These are phyloP conservation scores for Trichosanthes cucumerina DNA, from an alignment of 306 rosid species.

Conservation along the genomic window DNA sequence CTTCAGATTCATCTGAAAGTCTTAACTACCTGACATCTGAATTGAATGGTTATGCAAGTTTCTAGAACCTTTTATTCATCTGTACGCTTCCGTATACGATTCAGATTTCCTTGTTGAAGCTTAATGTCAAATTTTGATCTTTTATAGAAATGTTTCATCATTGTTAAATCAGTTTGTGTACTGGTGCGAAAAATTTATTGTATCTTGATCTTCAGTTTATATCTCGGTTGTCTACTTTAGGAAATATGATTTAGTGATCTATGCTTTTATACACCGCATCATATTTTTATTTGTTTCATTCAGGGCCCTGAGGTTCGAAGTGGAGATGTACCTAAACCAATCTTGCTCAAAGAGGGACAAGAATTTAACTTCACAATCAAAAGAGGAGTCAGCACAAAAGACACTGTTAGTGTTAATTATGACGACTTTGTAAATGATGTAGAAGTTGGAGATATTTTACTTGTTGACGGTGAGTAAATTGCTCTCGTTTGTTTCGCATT, in stretches of 20 bases:
- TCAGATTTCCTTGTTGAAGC: background rate
- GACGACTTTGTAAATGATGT: slow-evolving; percentile 88
- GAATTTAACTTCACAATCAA: slow-evolving; percentile 73
- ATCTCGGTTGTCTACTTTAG: background rate
- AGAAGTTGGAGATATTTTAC: slow-evolving; percentile 70
- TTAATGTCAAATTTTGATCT: background rate
- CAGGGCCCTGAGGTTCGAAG: slow-evolving; percentile 99
- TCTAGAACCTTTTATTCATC: background rate
- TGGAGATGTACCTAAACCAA: slow-evolving; percentile 73
- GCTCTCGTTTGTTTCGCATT: background rate
- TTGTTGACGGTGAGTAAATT: slow-evolving; percentile 66
- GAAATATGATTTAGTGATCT: background rate
- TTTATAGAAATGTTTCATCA: background rate
- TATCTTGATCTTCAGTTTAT: background rate
- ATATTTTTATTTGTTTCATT: slow-evolving; percentile 11
- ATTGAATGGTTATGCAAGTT: background rate
- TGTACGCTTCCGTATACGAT: background rate
- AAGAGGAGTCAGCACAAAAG: slow-evolving; percentile 67
- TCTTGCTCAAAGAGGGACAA: slow-evolving; percentile 63
- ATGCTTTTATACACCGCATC: background rate
- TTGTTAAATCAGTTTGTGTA: background rate
- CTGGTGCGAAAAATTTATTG: background rate
- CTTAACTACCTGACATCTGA: background rate
- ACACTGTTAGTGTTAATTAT: slow-evolving; percentile 85
- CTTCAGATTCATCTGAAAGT: background rate